Evolutionary conservation across 192 early-diverging fungal species (phyloP).

Genomic region (Oehlia diaphana): DNA sequence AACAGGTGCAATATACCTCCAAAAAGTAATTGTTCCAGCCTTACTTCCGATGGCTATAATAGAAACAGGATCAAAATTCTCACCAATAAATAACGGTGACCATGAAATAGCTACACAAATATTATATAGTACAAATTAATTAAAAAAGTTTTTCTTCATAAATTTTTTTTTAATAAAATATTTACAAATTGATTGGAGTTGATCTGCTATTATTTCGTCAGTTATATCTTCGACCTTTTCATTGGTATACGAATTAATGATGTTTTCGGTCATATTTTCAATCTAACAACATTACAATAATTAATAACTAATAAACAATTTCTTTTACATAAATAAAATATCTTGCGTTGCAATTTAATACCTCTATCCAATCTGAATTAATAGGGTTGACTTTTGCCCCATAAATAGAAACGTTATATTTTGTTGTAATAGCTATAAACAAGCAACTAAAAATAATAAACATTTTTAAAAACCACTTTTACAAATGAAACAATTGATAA

Average conservation of each 20-base stretch:
- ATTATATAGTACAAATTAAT: neutral
- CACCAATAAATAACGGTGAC: constrained; percentile 20
- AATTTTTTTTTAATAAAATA: neutral
- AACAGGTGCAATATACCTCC: neutral
- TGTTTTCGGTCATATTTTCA: constrained; percentile 9
- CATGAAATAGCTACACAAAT: constrained; percentile 13
- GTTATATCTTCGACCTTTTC: neutral
- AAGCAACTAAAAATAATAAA: constrained; percentile 8
- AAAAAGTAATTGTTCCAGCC: constrained; percentile 25
- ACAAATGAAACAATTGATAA: neutral
- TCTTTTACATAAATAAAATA: neutral
- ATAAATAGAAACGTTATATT: constrained; percentile 28
- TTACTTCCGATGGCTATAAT: constrained; percentile 29
- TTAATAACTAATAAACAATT: neutral
- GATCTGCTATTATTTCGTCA: neutral
- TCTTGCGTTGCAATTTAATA: neutral
- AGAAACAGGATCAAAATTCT: constrained; percentile 8
- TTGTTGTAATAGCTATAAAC: constrained; percentile 25
- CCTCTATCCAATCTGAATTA: constrained; percentile 20
- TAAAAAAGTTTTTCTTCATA: neutral
- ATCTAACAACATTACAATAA: neutral
- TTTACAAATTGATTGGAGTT: constrained; percentile 12
- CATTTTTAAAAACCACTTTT: neutral
- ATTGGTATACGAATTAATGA: neutral
- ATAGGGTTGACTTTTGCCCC: neutral